phyloP scores from a whole-genome alignment of 2,329 filamentous ascomycete species.

The Apiospora marii region DNA sequence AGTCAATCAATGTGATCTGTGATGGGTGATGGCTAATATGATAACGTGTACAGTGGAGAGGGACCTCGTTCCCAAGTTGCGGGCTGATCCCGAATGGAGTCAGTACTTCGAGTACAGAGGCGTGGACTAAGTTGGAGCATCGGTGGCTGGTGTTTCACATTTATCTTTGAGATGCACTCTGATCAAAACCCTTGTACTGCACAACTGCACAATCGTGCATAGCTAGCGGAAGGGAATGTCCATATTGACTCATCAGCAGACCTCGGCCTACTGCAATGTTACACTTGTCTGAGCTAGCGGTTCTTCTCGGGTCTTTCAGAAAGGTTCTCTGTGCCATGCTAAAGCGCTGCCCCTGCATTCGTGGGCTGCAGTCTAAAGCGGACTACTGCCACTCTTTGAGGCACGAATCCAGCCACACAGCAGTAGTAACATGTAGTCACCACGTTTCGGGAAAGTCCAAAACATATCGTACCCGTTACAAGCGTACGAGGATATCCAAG shows the following conservation, averaged over 20 bases:
- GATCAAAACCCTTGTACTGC: neutral
- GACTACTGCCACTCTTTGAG: too few relatives aligned
- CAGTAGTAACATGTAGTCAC: too few relatives aligned
- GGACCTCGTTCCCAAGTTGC: conserved; percentile 27
- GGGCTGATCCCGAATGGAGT: conserved; percentile 32
- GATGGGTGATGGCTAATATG: neutral
- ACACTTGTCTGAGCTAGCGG: too few relatives aligned
- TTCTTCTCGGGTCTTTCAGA: too few relatives aligned
- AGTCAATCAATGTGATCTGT: neutral
- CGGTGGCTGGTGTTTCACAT: neutral
- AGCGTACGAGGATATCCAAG: too few relatives aligned
- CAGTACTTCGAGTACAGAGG: conserved; percentile 36
- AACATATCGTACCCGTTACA: too few relatives aligned
- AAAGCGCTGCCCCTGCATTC: too few relatives aligned
- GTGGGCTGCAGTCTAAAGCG: too few relatives aligned
- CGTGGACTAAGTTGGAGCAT: conserved; percentile 24
- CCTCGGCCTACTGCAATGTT: neutral
- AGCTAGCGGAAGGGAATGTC: neutral
- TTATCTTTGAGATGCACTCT: neutral
- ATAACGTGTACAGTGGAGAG: conserved; percentile 28
- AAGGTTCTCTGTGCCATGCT: too few relatives aligned
- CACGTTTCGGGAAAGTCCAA: too few relatives aligned
- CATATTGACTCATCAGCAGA: neutral
- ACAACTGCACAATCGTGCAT: neutral
- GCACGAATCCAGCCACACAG: too few relatives aligned